Conservation (phyloP, 345 rosid species). For the Populus euphratica region DNA sequence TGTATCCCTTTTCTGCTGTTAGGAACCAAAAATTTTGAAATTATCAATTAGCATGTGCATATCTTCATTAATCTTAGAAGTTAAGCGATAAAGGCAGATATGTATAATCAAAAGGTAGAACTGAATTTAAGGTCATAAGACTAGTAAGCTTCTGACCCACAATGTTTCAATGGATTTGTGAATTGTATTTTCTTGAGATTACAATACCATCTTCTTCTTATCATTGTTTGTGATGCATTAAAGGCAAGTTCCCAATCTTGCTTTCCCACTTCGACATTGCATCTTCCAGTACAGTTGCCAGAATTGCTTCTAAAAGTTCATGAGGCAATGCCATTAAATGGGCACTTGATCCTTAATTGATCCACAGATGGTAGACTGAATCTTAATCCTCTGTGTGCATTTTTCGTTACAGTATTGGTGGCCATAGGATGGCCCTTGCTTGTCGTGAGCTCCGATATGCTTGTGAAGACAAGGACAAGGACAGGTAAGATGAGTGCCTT, state of each 20-base stretch:
- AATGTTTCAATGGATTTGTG: neutral
- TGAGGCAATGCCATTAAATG: neutral
- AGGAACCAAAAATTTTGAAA: neutral
- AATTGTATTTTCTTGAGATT: neutral
- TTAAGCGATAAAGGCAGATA: neutral
- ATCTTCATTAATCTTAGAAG: neutral
- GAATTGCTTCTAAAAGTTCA: too few species aligned
- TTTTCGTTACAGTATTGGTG: slow-evolving; percentile 27
- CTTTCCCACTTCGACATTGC: too few species aligned
- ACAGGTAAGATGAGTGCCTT: slow-evolving; percentile 7
- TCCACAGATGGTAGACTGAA: neutral
- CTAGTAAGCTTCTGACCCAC: neutral
- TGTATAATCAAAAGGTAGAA: neutral
- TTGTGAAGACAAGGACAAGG: slow-evolving; percentile 13
- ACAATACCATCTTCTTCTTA: too few species aligned
- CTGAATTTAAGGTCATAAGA: neutral
- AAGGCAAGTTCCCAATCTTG: too few species aligned
- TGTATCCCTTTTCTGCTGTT: neutral
- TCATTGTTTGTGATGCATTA: too few species aligned
- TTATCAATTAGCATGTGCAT: neutral
- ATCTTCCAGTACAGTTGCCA: too few species aligned
- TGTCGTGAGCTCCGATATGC: slow-evolving; percentile 18
- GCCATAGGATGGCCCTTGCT: slow-evolving; percentile 14
- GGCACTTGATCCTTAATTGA: neutral
- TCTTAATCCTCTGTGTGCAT: neutral